Evolutionary conservation across 2,329 filamentous ascomycete species (phyloP).

Genomic region (Huntiella savannae): DNA sequence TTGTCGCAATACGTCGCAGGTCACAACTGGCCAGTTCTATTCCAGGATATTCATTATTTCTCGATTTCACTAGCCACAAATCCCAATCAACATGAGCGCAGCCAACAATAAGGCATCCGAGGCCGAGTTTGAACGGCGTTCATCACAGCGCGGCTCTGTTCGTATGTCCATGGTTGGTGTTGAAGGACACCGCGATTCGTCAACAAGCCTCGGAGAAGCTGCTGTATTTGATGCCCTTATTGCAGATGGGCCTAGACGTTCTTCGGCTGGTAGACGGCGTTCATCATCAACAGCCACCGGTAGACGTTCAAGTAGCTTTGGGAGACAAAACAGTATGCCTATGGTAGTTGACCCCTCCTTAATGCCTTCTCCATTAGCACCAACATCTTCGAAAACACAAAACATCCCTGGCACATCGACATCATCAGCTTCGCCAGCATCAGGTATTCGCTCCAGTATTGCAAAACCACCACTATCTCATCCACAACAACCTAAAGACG

Average conservation of each 20-base stretch:
- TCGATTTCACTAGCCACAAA: no score
- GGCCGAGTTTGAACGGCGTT: constrained; percentile 5
- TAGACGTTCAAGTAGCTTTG: neutral
- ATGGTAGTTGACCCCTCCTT: constrained; percentile 1
- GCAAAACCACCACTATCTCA: constrained; percentile 2
- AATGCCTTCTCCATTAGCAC: neutral
- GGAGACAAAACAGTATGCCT: neutral
- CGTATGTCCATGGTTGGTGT: constrained; percentile 2
- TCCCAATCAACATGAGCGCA: neutral
- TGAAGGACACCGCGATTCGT: constrained; percentile 1
- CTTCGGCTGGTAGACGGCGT: neutral
- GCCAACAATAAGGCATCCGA: constrained; percentile 3
- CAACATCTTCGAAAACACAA: neutral
- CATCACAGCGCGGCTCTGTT: constrained; percentile 7
- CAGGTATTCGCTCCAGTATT: constrained; percentile 1
- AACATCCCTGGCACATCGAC: neutral
- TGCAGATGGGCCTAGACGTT: constrained; percentile 7
- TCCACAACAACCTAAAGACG: constrained; percentile 2
- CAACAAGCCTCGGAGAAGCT: neutral
- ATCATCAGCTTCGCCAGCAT: neutral
- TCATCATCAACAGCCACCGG: constrained; percentile 1
- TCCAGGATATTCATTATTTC: no score
- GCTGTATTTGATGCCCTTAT: constrained; percentile 11
- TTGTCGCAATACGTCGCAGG: no score
- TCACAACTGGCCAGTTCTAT: no score